Conservation (phyloP, 2,329 filamentous ascomycete genomes). For the Nigrospora sphaerica region DNA sequence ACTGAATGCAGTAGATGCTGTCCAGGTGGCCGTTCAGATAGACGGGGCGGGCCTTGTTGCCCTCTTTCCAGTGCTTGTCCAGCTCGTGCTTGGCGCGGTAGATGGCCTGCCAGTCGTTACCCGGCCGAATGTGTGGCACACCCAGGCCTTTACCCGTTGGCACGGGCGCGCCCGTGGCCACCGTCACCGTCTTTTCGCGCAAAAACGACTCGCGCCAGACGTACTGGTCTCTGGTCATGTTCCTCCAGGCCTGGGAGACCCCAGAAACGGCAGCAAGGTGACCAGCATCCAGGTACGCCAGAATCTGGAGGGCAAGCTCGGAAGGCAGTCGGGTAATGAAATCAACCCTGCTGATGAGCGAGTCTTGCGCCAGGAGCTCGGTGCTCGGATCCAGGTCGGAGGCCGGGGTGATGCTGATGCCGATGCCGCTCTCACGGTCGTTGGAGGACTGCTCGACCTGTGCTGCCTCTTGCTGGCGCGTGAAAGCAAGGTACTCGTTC, state of each 20-base stretch:
- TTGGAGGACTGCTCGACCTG: constrained; percentile 42
- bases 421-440: constrained; percentile 58
- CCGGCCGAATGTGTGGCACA: constrained; percentile 45
- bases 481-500: constrained; percentile 38
- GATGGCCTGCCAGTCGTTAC: constrained; percentile 79
- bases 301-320: constrained; percentile 53
- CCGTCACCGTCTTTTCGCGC: constrained; percentile 52
- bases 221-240: constrained; percentile 42
- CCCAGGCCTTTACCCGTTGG: constrained; percentile 49
- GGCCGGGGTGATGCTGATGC: constrained; percentile 43
- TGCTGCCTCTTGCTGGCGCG: constrained; percentile 32
- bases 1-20: constrained; percentile 96
- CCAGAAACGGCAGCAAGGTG: constrained; percentile 40
- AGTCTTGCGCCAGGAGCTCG: constrained; percentile 25
- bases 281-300: constrained; percentile 47
- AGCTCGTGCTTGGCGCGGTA: constrained; percentile 72
- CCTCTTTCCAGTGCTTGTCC: constrained; percentile 71
- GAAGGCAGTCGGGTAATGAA: constrained; percentile 48
- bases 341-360: constrained; percentile 39
- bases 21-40: constrained; percentile 92
- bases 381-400: constrained; percentile 24
- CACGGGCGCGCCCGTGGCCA: constrained; percentile 48
- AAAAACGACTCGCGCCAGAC: constrained; percentile 60
- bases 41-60: constrained; percentile 65
- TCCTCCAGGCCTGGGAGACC: constrained; percentile 46